Conservation (phyloP, 192 early-diverging fungal genomes). For the Entomortierella parvispora region DNA sequence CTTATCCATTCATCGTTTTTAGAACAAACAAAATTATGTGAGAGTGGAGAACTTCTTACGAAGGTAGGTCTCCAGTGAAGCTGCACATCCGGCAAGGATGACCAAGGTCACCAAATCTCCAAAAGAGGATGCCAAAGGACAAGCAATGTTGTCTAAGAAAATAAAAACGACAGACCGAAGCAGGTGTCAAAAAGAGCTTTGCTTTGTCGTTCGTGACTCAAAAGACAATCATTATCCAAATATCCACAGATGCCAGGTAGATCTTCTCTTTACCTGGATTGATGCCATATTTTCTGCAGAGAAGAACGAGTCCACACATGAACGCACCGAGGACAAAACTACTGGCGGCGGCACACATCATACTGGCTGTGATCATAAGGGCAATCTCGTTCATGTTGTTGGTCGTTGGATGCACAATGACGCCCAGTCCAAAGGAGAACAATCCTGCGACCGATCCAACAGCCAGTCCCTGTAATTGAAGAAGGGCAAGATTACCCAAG, state of each 20-base stretch:
- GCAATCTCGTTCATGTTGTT: constrained; percentile 58
- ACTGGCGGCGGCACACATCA: constrained; percentile 73
- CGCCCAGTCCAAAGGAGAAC: constrained; percentile 71
- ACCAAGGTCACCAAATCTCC: constrained; percentile 79
- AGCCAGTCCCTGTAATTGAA: constrained; percentile 78
- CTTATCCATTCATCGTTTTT: not conserved
- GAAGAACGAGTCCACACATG: constrained; percentile 73
- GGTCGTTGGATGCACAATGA: constrained; percentile 58
- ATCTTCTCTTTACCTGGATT: constrained; percentile 71
- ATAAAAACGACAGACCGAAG: no score
- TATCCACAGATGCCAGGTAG: no score
- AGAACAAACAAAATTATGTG: not conserved
- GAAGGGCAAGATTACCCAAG: constrained; percentile 77
- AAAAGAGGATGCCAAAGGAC: constrained; percentile 77
- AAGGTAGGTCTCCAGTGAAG: constrained; percentile 58
- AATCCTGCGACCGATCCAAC: constrained; percentile 79
- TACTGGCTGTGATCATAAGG: constrained; percentile 70
- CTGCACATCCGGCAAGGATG: constrained; percentile 66
- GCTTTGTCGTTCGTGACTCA: no score
- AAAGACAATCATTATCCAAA: no score
- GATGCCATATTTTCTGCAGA: constrained; percentile 68
- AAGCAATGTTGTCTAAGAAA: constrained; percentile 75
- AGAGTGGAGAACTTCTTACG: constrained; percentile 44
- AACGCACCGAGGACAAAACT: constrained; percentile 78
- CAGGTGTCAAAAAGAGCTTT: no score